A percentile compares a stretch with the other conserved stretches of the same genome.
phyloP scores from a whole-genome alignment of 768 basidiomycete genomes.

The Lepiota subincarnata region DNA sequence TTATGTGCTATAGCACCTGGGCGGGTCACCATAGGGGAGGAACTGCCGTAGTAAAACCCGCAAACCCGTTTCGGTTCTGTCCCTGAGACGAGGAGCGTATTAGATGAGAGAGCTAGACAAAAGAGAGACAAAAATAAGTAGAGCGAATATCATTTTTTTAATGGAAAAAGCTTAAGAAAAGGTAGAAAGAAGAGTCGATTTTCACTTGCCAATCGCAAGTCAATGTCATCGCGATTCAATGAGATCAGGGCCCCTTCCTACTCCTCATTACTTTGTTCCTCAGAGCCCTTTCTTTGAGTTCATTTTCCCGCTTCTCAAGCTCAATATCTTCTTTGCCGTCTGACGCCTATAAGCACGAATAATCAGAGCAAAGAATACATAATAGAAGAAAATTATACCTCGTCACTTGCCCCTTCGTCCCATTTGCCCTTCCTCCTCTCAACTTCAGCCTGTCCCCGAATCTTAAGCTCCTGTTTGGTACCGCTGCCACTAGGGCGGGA shows the following conservation, averaged over 20 bases:
- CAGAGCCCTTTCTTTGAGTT: slow-evolving; percentile 76
- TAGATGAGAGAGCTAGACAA: slow-evolving; percentile 6
- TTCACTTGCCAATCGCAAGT: slow-evolving; percentile 10
- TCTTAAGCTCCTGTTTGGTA: slow-evolving; percentile 51
- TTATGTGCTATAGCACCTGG: not conserved
- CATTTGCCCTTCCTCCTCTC: slow-evolving; percentile 52
- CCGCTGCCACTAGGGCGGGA: slow-evolving; percentile 16
- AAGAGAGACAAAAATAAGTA: slow-evolving; percentile 5
- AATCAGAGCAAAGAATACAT: slow-evolving; percentile 9
- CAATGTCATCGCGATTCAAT: not conserved
- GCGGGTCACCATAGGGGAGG: no score
- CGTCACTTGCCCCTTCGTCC: slow-evolving; percentile 37
- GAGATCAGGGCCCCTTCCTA: slow-evolving; percentile 39
- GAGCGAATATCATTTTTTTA: not conserved
- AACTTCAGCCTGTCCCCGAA: slow-evolving; percentile 66
- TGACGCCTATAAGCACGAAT: slow-evolving; percentile 16
- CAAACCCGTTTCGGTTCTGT: no score
- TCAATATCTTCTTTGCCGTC: slow-evolving; percentile 32
- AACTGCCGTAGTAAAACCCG: no score
- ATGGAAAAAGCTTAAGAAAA: not conserved
- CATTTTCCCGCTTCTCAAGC: slow-evolving; percentile 67
- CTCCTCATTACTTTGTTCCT: slow-evolving; percentile 79
- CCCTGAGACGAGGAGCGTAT: not conserved
- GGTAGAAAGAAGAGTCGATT: not conserved
- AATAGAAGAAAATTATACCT: slow-evolving; percentile 19